Evolutionary conservation across 306 rosid species (phyloP).

Genomic region (Prunus davidiana): DNA sequence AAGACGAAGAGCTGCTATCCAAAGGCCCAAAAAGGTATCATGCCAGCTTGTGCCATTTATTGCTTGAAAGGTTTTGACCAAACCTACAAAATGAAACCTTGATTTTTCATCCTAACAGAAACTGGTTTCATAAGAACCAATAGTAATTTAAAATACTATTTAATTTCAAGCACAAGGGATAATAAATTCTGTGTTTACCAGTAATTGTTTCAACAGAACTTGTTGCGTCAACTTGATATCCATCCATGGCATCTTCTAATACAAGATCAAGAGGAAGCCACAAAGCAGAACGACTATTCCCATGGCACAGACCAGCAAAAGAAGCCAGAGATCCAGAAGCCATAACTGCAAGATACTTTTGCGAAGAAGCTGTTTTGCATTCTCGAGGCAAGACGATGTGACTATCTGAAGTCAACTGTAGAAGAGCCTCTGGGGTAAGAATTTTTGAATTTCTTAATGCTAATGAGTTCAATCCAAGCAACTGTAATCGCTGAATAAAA

Average conservation of each 20-base stretch:
- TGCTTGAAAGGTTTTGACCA: conserved; percentile 87
- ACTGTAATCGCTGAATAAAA: conserved; percentile 56
- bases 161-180: conserved; percentile 7
- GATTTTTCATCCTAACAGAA: conserved; percentile 14
- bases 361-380: conserved; percentile 60
- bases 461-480: conserved; percentile 66
- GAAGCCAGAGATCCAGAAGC: conserved; percentile 75
- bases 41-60: conserved; percentile 92
- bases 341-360: conserved; percentile 67
- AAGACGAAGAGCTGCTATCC: conserved; percentile 93
- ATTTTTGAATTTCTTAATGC: conserved; percentile 68
- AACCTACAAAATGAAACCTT: conserved; percentile 51
- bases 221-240: conserved; percentile 85
- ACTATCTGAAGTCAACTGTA: conserved; percentile 55
- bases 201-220: conserved; percentile 81
- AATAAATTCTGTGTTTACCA: conserved; percentile 34
- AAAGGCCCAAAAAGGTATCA: conserved; percentile 88
- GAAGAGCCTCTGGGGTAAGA: conserved; percentile 55
- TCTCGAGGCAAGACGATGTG: conserved; percentile 48
- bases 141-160: conserved; percentile 20
- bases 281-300: conserved; percentile 73
- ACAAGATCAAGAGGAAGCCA: conserved; percentile 97
- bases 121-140: conserved; percentile 12
- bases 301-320: conserved; percentile 69
- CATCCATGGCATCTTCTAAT: conserved; percentile 97